Evolutionary conservation across 1,284 basidiomycete species (phyloP).

Genomic region (Anthracocystis walkeri): DNA sequence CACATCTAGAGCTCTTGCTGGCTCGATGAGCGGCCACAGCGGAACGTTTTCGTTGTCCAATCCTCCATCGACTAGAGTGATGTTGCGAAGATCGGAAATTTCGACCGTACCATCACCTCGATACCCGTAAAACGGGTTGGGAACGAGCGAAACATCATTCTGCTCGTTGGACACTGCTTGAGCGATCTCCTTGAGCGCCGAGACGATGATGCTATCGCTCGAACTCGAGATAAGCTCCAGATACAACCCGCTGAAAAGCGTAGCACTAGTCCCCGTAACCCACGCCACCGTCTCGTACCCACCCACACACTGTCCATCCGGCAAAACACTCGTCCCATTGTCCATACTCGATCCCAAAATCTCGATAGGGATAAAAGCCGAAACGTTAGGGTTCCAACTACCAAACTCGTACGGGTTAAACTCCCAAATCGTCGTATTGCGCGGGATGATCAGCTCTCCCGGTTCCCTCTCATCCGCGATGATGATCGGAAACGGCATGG

Average conservation of each 20-base stretch:
- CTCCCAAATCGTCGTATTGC: slow-evolving; percentile 71
- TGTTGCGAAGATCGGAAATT: slow-evolving; percentile 51
- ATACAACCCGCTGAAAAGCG: slow-evolving; percentile 70
- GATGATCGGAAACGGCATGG: slow-evolving; percentile 70
- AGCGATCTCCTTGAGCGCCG: slow-evolving; percentile 51
- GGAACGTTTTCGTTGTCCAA: slow-evolving; percentile 75
- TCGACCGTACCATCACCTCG: slow-evolving; percentile 51
- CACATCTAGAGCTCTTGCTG: slow-evolving; percentile 76
- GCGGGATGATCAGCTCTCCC: slow-evolving; percentile 70
- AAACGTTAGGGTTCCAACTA: slow-evolving; percentile 70
- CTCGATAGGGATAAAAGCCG: slow-evolving; percentile 65
- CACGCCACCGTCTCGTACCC: slow-evolving; percentile 65
- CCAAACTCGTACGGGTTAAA: slow-evolving; percentile 73
- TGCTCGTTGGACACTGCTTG: slow-evolving; percentile 55
- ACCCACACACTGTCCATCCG: slow-evolving; percentile 43
- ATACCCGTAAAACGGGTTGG: slow-evolving; percentile 71
- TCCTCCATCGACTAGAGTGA: slow-evolving; percentile 64
- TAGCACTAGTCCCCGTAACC: slow-evolving; percentile 64
- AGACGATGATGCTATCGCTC: slow-evolving; percentile 33
- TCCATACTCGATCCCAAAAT: slow-evolving; percentile 59
- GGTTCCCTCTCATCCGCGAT: slow-evolving; percentile 72
- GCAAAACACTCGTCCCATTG: slow-evolving; percentile 47
- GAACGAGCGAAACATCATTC: slow-evolving; percentile 71
- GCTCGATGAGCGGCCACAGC: slow-evolving; percentile 76
- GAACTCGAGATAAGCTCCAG: slow-evolving; percentile 43